These are phyloP conservation scores for Amylostereum chailletii DNA, from an alignment of 1,284 basidiomycete species.

Conservation along the genomic window DNA sequence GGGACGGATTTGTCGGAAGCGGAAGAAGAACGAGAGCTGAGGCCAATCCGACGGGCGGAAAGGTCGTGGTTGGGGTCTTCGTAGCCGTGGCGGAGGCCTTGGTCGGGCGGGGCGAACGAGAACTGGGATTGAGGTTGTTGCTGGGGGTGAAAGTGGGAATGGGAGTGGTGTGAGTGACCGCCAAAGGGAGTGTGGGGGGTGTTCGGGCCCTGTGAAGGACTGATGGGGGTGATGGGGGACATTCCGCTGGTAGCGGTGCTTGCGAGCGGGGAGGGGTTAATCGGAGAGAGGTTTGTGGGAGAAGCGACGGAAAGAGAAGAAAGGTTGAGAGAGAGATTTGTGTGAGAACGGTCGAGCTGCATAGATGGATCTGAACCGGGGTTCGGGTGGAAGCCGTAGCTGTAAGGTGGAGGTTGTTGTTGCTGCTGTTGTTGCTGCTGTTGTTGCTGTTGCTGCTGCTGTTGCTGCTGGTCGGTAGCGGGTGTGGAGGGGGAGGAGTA, in stretches of 20 bases:
- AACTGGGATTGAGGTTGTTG: slow-evolving; percentile 27
- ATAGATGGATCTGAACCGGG: slow-evolving; percentile 10
- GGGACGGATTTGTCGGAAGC: slow-evolving; percentile 43
- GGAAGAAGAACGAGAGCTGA: slow-evolving; percentile 28
- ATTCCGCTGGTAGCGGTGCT: slow-evolving; percentile 27
- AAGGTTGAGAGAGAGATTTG: slow-evolving; percentile 55
- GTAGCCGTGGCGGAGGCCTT: slow-evolving; percentile 18
- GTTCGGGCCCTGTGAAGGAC: slow-evolving; percentile 33
- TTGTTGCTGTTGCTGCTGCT: slow-evolving; percentile 18
- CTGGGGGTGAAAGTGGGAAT: slow-evolving; percentile 18
- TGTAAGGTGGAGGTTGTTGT: slow-evolving; percentile 9
- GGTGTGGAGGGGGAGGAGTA: slow-evolving; percentile 26
- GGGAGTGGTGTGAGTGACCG: slow-evolving; percentile 6
- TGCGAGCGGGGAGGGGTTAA: slow-evolving; percentile 36
- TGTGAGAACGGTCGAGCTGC: slow-evolving; percentile 19
- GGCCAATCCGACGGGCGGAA: slow-evolving; percentile 17
- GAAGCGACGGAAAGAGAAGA: slow-evolving; percentile 54
- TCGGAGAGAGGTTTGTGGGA: slow-evolving; percentile 53
- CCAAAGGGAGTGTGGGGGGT: slow-evolving; percentile 14
- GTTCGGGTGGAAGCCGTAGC: slow-evolving; percentile 16
- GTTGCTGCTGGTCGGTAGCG: slow-evolving; percentile 22
- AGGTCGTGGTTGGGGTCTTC: slow-evolving; percentile 24
- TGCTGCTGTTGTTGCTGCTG: background rate
- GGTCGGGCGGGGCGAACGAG: slow-evolving; percentile 30
- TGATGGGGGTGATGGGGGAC: slow-evolving; percentile 53